A percentile compares a stretch with the other conserved stretches of the same genome.
Conservation (phyloP, 306 rosid species). For the Adenanthera pavonina region DNA sequence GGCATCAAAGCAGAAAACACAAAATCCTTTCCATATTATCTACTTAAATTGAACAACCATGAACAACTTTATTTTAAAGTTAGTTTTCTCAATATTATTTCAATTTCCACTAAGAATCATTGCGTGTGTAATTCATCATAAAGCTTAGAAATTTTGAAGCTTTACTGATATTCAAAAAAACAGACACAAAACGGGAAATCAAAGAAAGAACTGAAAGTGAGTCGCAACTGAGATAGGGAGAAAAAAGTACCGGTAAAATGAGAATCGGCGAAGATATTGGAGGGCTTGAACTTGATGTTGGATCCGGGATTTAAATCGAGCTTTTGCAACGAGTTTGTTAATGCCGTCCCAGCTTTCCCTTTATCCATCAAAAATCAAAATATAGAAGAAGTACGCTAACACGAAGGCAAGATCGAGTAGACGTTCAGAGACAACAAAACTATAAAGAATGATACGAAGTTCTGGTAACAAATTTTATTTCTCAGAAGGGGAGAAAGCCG, state of each 20-base stretch:
- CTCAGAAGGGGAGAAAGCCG: neutral
- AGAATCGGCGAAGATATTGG: conserved; percentile 28
- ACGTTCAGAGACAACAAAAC: neutral
- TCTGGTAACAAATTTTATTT: neutral
- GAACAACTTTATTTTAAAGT: neutral
- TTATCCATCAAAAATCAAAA: conserved; percentile 69
- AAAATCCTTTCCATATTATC: neutral
- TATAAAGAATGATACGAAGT: neutral
- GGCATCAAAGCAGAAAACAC: neutral
- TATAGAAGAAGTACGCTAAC: neutral
- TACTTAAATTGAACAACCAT: neutral
- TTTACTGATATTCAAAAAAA: neutral
- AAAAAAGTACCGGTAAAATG: conserved; percentile 47
- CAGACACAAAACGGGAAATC: neutral
- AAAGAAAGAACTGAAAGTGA: neutral
- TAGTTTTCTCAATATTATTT: neutral
- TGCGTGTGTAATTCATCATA: conserved; percentile 1
- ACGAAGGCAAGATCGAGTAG: conserved; percentile 14
- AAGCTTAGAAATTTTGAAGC: conserved; percentile 19
- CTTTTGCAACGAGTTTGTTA: conserved; percentile 51
- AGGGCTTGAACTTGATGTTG: conserved; percentile 45
- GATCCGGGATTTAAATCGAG: conserved; percentile 61
- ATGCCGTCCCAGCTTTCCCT: conserved; percentile 43
- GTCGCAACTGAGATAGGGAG: conserved; percentile 1
- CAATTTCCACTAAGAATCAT: conserved; percentile 26